Evolutionary conservation across 768 basidiomycete species (phyloP), one percentile per base, ranked within the genome.

Genomic region (Pilatotrama ljubarskyi): DNA sequence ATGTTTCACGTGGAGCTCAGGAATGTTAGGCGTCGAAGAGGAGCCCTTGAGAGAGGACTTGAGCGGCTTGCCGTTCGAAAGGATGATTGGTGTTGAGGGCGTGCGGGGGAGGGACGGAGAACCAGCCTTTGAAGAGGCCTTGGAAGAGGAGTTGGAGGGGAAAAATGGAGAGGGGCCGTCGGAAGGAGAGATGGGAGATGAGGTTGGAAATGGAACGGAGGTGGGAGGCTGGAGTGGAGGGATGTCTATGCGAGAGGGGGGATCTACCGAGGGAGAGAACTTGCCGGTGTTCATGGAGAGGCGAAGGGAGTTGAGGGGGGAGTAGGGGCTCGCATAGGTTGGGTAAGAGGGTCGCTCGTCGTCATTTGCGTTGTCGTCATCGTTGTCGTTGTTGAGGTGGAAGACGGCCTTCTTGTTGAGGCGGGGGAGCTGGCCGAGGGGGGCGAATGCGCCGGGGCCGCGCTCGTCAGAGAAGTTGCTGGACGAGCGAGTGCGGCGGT

Each of bases 1-100:
- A 61, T 69, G 78, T 70, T 67, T 78, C 75, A 51, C 65, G 64
- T 67, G 74, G 70, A 67, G 63, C 51, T 74, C 75, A 42, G 76
- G 72, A 51, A 84, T 81, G 64, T 75, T 76, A 42, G 81, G 80
- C 2, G 80, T 71, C 11, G 83, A 83, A 8, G 77, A 76, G 35
- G 81, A 82, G 0, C 78, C 76, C 71, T 96, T 97, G 66, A 97
- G 82, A 1, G 91, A 90, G 0, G 90, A 82, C 69, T 93, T 93
- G 74, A 97, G 86, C 3, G 93, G 90, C 69, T 92, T 92, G 43
- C 94, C 93, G 58, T 87, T 93, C 18, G 83, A 76, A 35, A 87
- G 81, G 22, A 85, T 71, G 53, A 87, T 77, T 14, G 69, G 79
- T 65, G 62, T 73, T 50, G 57, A 80, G 65, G 62, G 76, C 29